These are phyloP conservation scores for Hepatocystis sp. DNA, from an alignment of 169 alveolate species.

Conservation along the genomic window DNA sequence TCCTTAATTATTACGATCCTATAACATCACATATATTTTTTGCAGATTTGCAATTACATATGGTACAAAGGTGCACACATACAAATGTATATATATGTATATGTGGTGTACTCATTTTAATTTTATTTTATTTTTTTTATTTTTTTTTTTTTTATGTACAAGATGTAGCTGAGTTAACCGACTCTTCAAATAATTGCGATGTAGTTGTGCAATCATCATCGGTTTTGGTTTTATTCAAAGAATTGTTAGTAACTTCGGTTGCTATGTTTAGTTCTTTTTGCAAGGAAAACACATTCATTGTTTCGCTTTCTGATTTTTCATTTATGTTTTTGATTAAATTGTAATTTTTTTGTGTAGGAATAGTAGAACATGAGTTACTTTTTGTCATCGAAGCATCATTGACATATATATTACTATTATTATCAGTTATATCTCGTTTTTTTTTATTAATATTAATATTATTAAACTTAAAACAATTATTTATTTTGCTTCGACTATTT, in stretches of 20 bases:
- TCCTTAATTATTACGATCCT: too few relatives aligned
- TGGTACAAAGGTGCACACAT: too few relatives aligned
- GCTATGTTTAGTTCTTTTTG: neutral
- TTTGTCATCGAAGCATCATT: neutral
- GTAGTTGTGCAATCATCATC: slow-evolving; percentile 33
- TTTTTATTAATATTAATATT: neutral
- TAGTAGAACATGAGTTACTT: too few relatives aligned
- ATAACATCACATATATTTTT: too few relatives aligned
- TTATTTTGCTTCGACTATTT: slow-evolving; percentile 50
- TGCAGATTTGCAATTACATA: too few relatives aligned
- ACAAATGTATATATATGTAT: too few relatives aligned
- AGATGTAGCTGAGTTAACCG: slow-evolving; percentile 4
- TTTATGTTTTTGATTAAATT: neutral
- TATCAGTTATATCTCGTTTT: slow-evolving; percentile 2
- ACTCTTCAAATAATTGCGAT: slow-evolving; percentile 19
- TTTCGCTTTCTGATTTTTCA: neutral
- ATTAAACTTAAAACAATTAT: neutral
- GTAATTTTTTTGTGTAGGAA: neutral
- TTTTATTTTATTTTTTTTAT: too few relatives aligned
- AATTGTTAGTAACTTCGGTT: neutral
- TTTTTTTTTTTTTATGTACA: too few relatives aligned
- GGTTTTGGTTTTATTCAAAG: slow-evolving; percentile 13
- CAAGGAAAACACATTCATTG: neutral
- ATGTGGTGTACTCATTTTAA: too few relatives aligned
- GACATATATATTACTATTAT: neutral